phyloP scores from a whole-genome alignment of 2,329 filamentous ascomycete species.

The Epichloe sylvatica region DNA sequence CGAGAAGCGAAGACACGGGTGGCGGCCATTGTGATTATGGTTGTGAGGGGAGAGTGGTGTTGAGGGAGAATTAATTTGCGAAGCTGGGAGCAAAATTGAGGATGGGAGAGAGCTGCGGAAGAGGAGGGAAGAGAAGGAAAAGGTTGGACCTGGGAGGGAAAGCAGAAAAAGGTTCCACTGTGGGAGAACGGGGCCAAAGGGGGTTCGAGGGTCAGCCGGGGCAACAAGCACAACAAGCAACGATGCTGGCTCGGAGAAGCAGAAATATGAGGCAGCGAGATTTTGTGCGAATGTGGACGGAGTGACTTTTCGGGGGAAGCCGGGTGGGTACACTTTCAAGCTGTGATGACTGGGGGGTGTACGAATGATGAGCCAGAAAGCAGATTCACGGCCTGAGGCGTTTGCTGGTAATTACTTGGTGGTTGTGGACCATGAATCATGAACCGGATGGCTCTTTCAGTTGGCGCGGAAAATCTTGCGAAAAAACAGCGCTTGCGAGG shows the following conservation, averaged over 20 bases:
- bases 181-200: constrained; percentile 15
- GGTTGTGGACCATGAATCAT: constrained; percentile 7
- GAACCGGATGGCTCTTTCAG: background rate
- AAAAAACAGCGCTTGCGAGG: background rate
- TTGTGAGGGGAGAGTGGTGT: constrained; percentile 19
- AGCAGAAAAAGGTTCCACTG: constrained; percentile 22
- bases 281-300: constrained; percentile 18
- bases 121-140: constrained; percentile 28
- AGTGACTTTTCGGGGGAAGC: constrained; percentile 20
- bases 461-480: background rate
- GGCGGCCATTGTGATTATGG: constrained; percentile 67
- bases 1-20: constrained; percentile 64
- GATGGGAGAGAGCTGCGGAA: constrained; percentile 20
- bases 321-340: constrained; percentile 19
- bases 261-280: constrained; percentile 16
- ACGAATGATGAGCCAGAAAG: constrained; percentile 7
- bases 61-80: constrained; percentile 16
- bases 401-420: constrained; percentile 4
- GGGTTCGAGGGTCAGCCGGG: constrained; percentile 22
- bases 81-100: constrained; percentile 21
- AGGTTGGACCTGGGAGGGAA: constrained; percentile 21
- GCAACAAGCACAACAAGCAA: constrained; percentile 16
- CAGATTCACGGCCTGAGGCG: constrained; percentile 20
- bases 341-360: constrained; percentile 10
- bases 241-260: constrained; percentile 8